These are phyloP conservation scores for Cucurbita pepo DNA, from an alignment of 306 rosid genomes.

Conservation along the genomic window DNA sequence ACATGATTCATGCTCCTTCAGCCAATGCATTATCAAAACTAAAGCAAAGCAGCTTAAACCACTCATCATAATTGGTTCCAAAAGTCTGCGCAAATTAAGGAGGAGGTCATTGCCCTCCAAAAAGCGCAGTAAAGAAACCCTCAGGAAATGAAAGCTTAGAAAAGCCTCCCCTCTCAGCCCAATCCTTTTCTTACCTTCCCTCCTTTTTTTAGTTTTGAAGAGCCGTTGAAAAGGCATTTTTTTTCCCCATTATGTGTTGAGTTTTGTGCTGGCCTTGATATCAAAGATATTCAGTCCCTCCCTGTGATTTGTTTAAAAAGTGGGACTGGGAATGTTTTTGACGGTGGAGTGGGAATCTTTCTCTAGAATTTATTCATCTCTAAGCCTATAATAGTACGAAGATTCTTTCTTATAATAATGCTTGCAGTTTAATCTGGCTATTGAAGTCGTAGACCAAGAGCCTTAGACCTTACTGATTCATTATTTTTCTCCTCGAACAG, in stretches of 20 bases:
- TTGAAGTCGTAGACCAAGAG: background rate
- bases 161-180: background rate
- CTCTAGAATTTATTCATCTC: background rate
- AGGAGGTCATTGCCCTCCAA: background rate
- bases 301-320: background rate
- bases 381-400: background rate
- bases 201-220: background rate
- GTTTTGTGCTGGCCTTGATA: background rate
- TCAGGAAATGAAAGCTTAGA: background rate
- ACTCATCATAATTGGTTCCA: conserved; percentile 1
- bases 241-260: background rate
- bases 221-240: background rate
- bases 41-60: background rate
- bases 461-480: background rate
- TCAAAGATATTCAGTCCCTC: background rate
- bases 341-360: background rate
- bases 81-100: conserved; percentile 8
- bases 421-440: background rate
- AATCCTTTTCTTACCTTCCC: background rate
- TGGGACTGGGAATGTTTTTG: background rate
- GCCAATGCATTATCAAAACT: background rate
- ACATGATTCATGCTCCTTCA: conserved; percentile 1
- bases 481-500: background rate
- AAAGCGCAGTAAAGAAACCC: conserved; percentile 6
- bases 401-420: background rate